These are phyloP conservation scores for Cetraspora pellucida DNA, from an alignment of 192 early-diverging fungal genomes.

Conservation along the genomic window DNA sequence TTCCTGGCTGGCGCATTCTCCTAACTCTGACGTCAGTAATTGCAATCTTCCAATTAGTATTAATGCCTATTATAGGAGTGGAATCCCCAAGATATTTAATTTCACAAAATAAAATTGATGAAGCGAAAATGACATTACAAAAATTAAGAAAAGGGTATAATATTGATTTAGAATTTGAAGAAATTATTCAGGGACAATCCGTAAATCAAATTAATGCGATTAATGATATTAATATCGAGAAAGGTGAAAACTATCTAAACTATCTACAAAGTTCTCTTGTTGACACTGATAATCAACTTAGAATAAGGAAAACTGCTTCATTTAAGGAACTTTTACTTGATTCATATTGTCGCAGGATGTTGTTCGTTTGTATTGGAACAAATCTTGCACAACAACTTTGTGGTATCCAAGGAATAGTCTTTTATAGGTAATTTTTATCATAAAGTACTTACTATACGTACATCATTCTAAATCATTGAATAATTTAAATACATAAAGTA, in stretches of 20 bases:
- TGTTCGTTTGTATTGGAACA: slow-evolving; percentile 64
- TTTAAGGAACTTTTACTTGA: not conserved
- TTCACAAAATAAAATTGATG: slow-evolving; percentile 62
- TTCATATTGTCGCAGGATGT: slow-evolving; percentile 53
- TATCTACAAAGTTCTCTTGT: no score
- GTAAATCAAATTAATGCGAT: not conserved
- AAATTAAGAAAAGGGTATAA: slow-evolving; percentile 54
- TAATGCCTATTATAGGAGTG: slow-evolving; percentile 69
- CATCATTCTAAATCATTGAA: not conserved
- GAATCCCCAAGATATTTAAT: slow-evolving; percentile 79
- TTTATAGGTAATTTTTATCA: slow-evolving; percentile 54
- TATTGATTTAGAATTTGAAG: slow-evolving; percentile 64
- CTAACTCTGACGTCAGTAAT: slow-evolving; percentile 67
- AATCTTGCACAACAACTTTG: slow-evolving; percentile 82
- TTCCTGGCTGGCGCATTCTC: slow-evolving; percentile 74
- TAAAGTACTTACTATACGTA: not conserved
- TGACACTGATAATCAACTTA: not conserved
- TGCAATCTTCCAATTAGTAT: slow-evolving; percentile 54
- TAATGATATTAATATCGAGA: not conserved
- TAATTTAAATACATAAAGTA: not conserved
- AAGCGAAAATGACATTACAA: slow-evolving; percentile 56
- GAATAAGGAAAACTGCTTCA: not conserved
- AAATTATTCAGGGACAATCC: slow-evolving; percentile 56
- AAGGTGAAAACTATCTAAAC: not conserved
- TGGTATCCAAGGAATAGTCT: slow-evolving; percentile 86